Percentiles rank a stretch among this genome's conserved stretches.
phyloP scores from a whole-genome alignment of 331 rosid species.

The Rosa hybrid region DNA sequence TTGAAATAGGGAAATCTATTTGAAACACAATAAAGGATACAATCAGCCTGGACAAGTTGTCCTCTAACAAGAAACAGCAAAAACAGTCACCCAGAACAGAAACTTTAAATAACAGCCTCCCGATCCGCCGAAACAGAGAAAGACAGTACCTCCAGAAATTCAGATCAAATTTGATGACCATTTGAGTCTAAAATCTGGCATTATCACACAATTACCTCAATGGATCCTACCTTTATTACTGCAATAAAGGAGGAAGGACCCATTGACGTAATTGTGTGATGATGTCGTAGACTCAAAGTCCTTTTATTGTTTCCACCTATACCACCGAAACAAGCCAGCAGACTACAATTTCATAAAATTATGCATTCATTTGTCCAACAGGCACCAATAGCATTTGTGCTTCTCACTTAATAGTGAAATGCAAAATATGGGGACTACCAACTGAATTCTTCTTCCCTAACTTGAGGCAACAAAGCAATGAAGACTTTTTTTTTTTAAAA shows the following conservation, averaged over 20 bases:
- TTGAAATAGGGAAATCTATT: neutral
- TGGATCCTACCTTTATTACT: neutral
- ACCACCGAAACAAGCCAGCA: neutral
- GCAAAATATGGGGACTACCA: neutral
- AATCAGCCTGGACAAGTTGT: neutral
- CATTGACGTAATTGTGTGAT: neutral
- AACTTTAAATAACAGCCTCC: neutral
- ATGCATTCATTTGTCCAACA: neutral
- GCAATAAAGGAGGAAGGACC: no score
- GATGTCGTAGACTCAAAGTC: neutral
- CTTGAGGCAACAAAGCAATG: no score
- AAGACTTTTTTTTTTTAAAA: no score
- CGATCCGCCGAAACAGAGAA: neutral
- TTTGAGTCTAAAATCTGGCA: neutral
- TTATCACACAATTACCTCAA: conserved; percentile 1
- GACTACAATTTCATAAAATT: neutral
- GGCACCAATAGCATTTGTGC: neutral
- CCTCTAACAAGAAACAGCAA: neutral
- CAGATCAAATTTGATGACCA: neutral
- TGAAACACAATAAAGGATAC: neutral
- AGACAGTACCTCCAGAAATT: neutral
- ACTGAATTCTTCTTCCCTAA: no score
- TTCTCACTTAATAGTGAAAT: neutral
- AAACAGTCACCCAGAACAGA: neutral
- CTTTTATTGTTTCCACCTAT: no score